These are phyloP conservation scores for Aspergillus sojae DNA, from an alignment of 2,329 filamentous ascomycete species.

Conservation along the genomic window DNA sequence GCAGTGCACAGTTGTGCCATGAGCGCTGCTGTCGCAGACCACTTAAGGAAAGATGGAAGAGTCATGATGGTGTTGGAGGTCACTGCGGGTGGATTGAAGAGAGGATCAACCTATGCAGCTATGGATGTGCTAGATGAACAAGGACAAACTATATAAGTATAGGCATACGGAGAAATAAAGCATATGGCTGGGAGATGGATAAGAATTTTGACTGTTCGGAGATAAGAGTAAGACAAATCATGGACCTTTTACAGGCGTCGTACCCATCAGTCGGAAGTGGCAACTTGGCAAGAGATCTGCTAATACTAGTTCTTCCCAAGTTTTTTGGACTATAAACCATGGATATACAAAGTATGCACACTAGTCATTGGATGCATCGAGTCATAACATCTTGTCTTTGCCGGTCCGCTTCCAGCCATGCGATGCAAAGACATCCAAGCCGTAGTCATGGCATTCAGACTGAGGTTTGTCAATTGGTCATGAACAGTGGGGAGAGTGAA, in stretches of 20 bases:
- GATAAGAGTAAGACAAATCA: neutral
- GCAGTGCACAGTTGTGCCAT: conserved; percentile 44
- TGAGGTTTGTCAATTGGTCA: neutral
- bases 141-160: neutral
- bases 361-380: neutral
- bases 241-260: neutral
- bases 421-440: neutral
- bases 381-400: neutral
- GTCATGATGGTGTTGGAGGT: neutral
- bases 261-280: neutral
- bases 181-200: neutral
- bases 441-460: neutral
- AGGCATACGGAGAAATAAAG: neutral
- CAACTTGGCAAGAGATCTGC: neutral
- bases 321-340: neutral
- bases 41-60: conserved; percentile 6
- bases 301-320: neutral
- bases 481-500: neutral
- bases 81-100: neutral
- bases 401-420: neutral
- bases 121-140: neutral
- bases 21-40: conserved; percentile 10
- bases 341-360: neutral
- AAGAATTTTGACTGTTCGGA: neutral
- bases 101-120: neutral